Conservation (phyloP, 1,139 yeast genomes). For the Candida gigantensis region DNA sequence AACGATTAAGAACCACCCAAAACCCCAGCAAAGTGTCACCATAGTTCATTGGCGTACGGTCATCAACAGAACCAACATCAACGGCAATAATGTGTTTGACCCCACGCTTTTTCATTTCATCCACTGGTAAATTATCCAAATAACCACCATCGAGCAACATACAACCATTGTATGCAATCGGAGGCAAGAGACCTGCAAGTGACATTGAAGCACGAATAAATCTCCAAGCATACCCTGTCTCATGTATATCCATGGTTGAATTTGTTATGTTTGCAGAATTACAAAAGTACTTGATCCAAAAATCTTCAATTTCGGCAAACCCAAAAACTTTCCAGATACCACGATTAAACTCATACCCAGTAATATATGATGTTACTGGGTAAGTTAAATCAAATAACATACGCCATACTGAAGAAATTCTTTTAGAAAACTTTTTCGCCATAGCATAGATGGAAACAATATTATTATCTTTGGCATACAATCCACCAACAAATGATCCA, state of each 20-base stretch:
- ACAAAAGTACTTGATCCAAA: slow-evolving; percentile 87
- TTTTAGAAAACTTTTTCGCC: slow-evolving; percentile 79
- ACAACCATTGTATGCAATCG: slow-evolving; percentile 83
- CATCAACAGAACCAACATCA: slow-evolving; percentile 97
- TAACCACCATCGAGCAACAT: slow-evolving; percentile 97
- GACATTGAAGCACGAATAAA: slow-evolving; percentile 97
- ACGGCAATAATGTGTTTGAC: slow-evolving; percentile 88
- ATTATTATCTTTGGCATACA: slow-evolving; percentile 90
- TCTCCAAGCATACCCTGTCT: slow-evolving; percentile 93
- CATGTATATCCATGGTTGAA: slow-evolving; percentile 92
- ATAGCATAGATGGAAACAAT: slow-evolving; percentile 88
- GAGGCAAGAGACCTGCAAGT: slow-evolving; percentile 89
- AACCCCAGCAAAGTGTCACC: slow-evolving; percentile 93
- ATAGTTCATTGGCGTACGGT: slow-evolving; percentile 83
- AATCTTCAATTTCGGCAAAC: slow-evolving; percentile 88
- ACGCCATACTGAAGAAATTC: slow-evolving; percentile 87
- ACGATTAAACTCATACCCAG: slow-evolving; percentile 95
- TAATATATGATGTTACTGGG: slow-evolving; percentile 91
- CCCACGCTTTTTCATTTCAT: slow-evolving; percentile 87
- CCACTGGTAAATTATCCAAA: slow-evolving; percentile 88
- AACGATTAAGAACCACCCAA: slow-evolving; percentile 85
- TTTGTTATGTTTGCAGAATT: slow-evolving; percentile 97
- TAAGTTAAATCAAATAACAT: slow-evolving; percentile 81
- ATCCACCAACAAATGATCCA: slow-evolving; percentile 93
- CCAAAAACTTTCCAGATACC: slow-evolving; percentile 97